Base-by-base conservation (phyloP, 352 stramenopile genomes). In the Albugo laibachii region DNA sequence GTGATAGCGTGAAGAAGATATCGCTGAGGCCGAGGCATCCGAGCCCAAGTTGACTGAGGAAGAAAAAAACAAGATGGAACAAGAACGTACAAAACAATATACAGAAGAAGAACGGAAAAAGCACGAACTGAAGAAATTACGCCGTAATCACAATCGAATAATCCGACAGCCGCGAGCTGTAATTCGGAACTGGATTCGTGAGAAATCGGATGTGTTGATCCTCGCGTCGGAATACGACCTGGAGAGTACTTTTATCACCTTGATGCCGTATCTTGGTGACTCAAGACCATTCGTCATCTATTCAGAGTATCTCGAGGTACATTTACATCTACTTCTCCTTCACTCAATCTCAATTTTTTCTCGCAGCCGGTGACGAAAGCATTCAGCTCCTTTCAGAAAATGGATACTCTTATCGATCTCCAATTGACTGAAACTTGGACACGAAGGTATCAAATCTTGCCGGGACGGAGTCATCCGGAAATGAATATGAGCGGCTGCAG, bases 401-500 rank as follows among this genome's bases (percentile, higher is more conserved):
- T 83, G 65, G 63, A 88, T 19, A 62, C 85, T 21, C 79, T 95
- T 6, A 84, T 97, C 42, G 92, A 97, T 47, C 56, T 98, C 20
- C 85, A 94, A 48, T 55, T 98, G 15, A 97, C 79, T 40, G 88
- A 97, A 57, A 96, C 85, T 12, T 98, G 88, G 87, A 95, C 91
- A 44, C 80, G 93, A 31, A 88, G 97, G 59, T 94, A 96, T 63
- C 91, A 98, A 63, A 80, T 89, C 13, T 49, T 97, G 15, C 84
- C 86, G 5, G 84, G 85, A 13, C 72, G 89, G 13, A 98, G 91
- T 24, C 93, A 97, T 65, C 93, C 93, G 0, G 80, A 88, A 50
- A 98, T 97, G 93, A 96, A 75, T 54, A 98, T 98, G 85, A 95
- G 77, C 56, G 89, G 93, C 45, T 95, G 83, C 63, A 95, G 91